These are phyloP conservation scores for Plasmodium adleri DNA, from an alignment of 169 alveolate species.

Conservation along the genomic window DNA sequence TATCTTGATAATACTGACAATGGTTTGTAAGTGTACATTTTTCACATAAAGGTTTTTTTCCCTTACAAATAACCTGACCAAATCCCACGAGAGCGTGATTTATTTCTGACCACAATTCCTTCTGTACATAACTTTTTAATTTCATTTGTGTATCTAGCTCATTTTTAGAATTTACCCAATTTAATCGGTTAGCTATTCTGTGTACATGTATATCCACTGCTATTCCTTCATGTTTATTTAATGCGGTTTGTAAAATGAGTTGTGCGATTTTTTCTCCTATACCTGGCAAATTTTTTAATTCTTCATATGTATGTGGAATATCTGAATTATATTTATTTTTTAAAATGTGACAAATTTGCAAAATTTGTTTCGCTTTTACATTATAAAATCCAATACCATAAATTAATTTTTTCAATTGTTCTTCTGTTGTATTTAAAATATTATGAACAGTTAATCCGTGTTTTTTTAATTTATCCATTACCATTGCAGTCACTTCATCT, in stretches of 20 bases:
- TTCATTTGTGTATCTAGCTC: conserved; percentile 93
- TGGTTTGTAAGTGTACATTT: conserved; percentile 47
- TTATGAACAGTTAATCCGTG: conserved; percentile 86
- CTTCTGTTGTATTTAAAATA: conserved; percentile 82
- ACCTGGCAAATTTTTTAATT: conserved; percentile 92
- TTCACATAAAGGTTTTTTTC: conserved; percentile 79
- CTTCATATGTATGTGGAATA: conserved; percentile 92
- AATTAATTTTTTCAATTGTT: conserved; percentile 88
- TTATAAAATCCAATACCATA: conserved; percentile 95
- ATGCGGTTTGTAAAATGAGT: conserved; percentile 91
- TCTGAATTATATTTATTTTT: conserved; percentile 90
- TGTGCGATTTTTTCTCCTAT: conserved; percentile 97
- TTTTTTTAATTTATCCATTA: conserved; percentile 84
- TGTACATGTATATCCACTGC: conserved; percentile 95
- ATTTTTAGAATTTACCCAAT: conserved; percentile 93
- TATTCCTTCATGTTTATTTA: conserved; percentile 90
- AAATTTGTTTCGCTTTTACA: conserved; percentile 93
- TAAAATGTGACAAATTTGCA: conserved; percentile 89
- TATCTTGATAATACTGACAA: conserved; percentile 54
- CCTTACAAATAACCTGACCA: conserved; percentile 95
- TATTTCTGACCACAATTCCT: conserved; percentile 91
- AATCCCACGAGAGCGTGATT: conserved; percentile 95
- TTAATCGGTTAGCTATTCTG: conserved; percentile 89
- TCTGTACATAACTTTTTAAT: conserved; percentile 91
- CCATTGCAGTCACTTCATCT: conserved; percentile 88